Percentiles rank a stretch among this genome's conserved stretches.
phyloP scores from a whole-genome alignment of 306 rosid species.

The Rosa rugosa region DNA sequence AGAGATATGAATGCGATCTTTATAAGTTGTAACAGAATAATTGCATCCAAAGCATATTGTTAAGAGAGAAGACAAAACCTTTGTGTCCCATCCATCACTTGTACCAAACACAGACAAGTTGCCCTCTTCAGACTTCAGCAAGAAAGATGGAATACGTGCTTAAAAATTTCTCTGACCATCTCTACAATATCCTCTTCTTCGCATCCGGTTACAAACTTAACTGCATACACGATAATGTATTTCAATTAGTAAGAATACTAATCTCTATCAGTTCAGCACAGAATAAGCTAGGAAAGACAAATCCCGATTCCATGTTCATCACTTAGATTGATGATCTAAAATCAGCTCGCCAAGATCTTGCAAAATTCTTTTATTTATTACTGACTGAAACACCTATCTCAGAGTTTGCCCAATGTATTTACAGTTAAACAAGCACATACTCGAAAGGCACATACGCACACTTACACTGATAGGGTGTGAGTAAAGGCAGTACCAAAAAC shows the following conservation, averaged over 20 bases:
- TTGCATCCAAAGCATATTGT: background rate
- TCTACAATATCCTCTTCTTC: slow-evolving; percentile 57
- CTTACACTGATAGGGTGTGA: background rate
- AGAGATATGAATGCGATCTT: background rate
- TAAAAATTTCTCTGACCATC: slow-evolving; percentile 53
- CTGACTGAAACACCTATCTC: background rate
- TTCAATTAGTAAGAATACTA: slow-evolving; percentile 20
- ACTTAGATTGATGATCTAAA: background rate
- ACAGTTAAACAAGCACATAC: background rate
- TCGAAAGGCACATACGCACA: background rate
- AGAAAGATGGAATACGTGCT: slow-evolving; percentile 57
- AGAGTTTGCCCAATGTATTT: background rate
- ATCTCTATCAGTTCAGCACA: background rate
- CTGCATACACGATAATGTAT: slow-evolving; percentile 38
- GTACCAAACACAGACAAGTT: background rate
- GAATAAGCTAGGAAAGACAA: background rate
- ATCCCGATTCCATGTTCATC: background rate
- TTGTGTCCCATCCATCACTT: background rate
- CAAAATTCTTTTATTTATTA: background rate
- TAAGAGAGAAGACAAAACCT: background rate
- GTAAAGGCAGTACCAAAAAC: background rate
- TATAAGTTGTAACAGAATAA: background rate
- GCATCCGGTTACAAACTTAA: slow-evolving; percentile 56
- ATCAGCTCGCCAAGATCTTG: background rate
- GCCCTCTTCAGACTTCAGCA: slow-evolving; percentile 24